A percentile compares a stretch with the other conserved stretches of the same genome.
phyloP scores from a whole-genome alignment of 768 basidiomycete species.

The Collybiopsis confluens region DNA sequence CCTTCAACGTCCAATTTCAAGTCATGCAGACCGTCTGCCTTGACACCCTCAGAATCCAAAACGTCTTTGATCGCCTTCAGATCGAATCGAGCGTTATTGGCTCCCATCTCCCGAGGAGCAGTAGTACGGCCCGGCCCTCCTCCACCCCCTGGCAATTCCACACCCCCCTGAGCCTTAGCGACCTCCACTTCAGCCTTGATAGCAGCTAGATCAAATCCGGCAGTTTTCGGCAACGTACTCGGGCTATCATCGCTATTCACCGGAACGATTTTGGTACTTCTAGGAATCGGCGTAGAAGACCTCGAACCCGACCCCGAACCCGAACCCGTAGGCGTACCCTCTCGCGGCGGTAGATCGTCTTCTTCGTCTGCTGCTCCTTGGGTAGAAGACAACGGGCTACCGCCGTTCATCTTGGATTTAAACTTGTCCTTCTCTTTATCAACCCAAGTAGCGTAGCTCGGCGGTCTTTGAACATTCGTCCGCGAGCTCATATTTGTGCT shows the following conservation, averaged over 20 bases:
- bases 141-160: too few species aligned
- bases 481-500: slow-evolving; percentile 29
- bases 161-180: slow-evolving; percentile 41
- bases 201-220: slow-evolving; percentile 83
- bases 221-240: slow-evolving; percentile 52
- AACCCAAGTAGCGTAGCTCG: not conserved
- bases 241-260: not conserved
- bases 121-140: too few species aligned
- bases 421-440: slow-evolving; percentile 35
- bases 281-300: slow-evolving; percentile 12
- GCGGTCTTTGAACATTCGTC: not conserved
- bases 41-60: too few species aligned
- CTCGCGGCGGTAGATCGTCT: slow-evolving; percentile 68
- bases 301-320: slow-evolving; percentile 20
- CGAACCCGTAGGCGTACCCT: slow-evolving; percentile 18
- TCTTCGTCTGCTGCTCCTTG: slow-evolving; percentile 36
- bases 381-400: slow-evolving; percentile 28
- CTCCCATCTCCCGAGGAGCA: too few species aligned
- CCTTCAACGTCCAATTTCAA: too few species aligned
- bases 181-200: slow-evolving; percentile 71
- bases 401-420: slow-evolving; percentile 11
- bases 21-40: too few species aligned
- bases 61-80: too few species aligned
- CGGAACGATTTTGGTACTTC: slow-evolving; percentile 16
- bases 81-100: too few species aligned